Conservation (phyloP, 2,329 filamentous ascomycete species). For the Talaromyces funiculosus region DNA sequence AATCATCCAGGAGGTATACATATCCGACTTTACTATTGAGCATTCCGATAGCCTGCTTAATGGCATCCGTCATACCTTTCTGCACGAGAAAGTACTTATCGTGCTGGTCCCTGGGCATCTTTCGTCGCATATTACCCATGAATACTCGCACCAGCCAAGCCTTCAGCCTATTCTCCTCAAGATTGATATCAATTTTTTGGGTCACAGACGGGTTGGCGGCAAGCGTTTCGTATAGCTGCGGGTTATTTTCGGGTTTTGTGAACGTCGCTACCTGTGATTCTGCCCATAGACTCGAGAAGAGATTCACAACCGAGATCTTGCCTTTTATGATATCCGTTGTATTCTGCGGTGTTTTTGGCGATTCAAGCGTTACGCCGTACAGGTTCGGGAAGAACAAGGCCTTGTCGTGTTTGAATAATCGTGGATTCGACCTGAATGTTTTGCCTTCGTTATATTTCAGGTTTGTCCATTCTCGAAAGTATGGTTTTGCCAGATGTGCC, state of each 20-base stretch:
- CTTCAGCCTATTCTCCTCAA: constrained; percentile 72
- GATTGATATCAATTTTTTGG: constrained; percentile 80
- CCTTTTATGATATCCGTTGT: constrained; percentile 71
- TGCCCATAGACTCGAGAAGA: constrained; percentile 83
- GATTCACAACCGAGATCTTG: constrained; percentile 68
- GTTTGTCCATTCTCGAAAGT: constrained; percentile 94
- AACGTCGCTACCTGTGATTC: constrained; percentile 74
- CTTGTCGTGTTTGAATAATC: constrained; percentile 75
- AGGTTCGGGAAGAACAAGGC: constrained; percentile 94
- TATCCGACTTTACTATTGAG: constrained; percentile 92
- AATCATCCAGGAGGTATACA: constrained; percentile 79
- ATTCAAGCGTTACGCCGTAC: constrained; percentile 67
- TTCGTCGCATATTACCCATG: constrained; percentile 45
- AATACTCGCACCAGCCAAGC: constrained; percentile 53
- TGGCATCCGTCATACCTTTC: constrained; percentile 50
- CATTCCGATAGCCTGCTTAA: constrained; percentile 58
- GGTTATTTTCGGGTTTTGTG: constrained; percentile 59
- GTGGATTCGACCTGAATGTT: constrained; percentile 77
- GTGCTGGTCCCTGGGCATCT: constrained; percentile 48
- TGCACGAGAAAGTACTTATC: constrained; percentile 55
- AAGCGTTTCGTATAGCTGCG: constrained; percentile 61
- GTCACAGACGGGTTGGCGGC: constrained; percentile 47
- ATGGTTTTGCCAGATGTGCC: constrained; percentile 72
- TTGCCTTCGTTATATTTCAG: constrained; percentile 80
- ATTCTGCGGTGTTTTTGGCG: constrained; percentile 52